These are phyloP conservation scores for Kodamaea plutei DNA, from an alignment of 1,139 yeast species.

Conservation along the genomic window DNA sequence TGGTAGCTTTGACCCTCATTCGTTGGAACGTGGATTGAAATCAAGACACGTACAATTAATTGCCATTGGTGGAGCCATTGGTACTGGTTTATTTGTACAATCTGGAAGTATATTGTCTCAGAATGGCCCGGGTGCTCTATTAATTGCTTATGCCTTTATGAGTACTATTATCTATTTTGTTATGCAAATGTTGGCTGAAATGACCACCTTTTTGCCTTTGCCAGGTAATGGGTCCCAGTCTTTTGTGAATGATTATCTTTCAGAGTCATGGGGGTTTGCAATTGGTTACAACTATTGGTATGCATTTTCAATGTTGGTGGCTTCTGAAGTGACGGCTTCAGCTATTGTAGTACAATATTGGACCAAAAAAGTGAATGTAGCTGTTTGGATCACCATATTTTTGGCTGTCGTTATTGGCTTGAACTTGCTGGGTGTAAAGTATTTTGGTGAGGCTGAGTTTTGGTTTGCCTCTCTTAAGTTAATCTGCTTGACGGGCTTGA, in stretches of 20 bases:
- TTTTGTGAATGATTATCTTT: conserved; percentile 34
- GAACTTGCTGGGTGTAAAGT: conserved; percentile 44
- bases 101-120: conserved; percentile 42
- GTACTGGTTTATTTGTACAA: conserved; percentile 45
- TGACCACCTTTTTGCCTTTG: conserved; percentile 55
- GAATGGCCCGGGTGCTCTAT: conserved; percentile 51
- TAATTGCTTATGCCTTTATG: conserved; percentile 46
- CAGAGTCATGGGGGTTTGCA: conserved; percentile 41
- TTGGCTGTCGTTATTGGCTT: conserved; percentile 33
- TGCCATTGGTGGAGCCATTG: conserved; percentile 40
- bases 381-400: conserved; percentile 54
- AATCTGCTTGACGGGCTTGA: conserved; percentile 34
- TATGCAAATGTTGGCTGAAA: conserved; percentile 58
- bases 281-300: conserved; percentile 49
- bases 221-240: conserved; percentile 43
- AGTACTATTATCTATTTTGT: conserved; percentile 51
- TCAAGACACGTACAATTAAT: conserved; percentile 36
- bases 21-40: conserved; percentile 34
- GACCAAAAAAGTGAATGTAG: conserved; percentile 47
- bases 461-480: conserved; percentile 56
- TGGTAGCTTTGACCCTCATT: conserved; percentile 15
- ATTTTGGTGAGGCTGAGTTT: conserved; percentile 64
- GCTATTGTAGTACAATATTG: conserved; percentile 53
- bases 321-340: conserved; percentile 52
- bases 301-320: conserved; percentile 45